Percentiles rank a stretch among this genome's conserved stretches.
Conservation (phyloP, 768 basidiomycete species). For the Macrolepiota albuminosa region DNA sequence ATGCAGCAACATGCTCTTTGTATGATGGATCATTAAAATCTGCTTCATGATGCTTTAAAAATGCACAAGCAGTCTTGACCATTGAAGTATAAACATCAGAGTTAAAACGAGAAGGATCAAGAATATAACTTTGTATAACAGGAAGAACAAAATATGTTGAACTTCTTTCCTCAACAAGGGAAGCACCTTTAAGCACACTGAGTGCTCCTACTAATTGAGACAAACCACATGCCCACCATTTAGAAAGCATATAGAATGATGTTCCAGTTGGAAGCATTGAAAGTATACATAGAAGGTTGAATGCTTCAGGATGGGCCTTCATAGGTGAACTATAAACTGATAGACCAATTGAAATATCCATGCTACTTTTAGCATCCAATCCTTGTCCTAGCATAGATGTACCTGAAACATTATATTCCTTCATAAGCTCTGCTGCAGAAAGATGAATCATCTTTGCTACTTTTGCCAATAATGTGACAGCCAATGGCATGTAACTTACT, state of each 20-base stretch:
- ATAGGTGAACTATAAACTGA: background rate
- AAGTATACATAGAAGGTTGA: background rate
- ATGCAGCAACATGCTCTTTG: background rate
- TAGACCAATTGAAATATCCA: background rate
- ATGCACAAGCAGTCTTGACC: constrained; percentile 4
- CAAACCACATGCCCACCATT: background rate
- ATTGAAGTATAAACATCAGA: background rate
- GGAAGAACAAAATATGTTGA: constrained; percentile 11
- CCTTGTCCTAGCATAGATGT: background rate
- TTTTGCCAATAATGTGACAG: constrained; percentile 29
- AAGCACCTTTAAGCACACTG: background rate
- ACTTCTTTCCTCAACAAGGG: background rate
- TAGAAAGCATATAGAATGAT: background rate
- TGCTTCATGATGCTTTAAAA: constrained; percentile 10
- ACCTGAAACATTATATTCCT: background rate
- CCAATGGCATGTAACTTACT: constrained; percentile 27
- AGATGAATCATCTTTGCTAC: background rate
- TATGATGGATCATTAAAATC: constrained; percentile 8
- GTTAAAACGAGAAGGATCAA: background rate
- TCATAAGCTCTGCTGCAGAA: background rate
- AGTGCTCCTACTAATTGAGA: constrained; percentile 2
- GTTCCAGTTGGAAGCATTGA: background rate
- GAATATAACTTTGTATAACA: constrained; percentile 11
- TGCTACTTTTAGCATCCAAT: background rate
- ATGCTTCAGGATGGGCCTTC: background rate